Evolutionary conservation across 2,329 filamentous ascomycete genomes (phyloP), one percentile per base, ranked within the genome.

Genomic region (Diplodia seriata): DNA sequence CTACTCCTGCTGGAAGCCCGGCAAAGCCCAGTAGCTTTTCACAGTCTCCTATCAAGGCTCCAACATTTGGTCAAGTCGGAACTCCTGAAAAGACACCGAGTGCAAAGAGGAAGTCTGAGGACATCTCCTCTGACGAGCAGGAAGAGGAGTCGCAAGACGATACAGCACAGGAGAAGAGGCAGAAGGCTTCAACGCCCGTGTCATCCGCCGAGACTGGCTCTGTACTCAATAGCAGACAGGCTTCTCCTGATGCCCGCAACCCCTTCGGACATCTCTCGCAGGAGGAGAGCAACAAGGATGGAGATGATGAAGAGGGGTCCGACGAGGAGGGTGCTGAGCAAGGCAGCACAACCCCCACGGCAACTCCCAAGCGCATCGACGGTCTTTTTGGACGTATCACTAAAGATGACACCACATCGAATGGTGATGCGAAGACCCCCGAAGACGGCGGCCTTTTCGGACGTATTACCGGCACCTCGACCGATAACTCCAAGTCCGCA

Each of bases 331-430:
- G 54, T n/a, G 51, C 29, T 38, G 56, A 63, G 20, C 49, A 49
- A n/a, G 66, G 56, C 20, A 62, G 47, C 56, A 67, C 43, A 3
- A 67, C 66, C 11, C 66, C 66, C 15, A 67, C 47, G 49, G 43
- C 33, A 18, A 26, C 53, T 14, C 38, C 56, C 15, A 64, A 49
- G 29, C 50, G 38, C 12, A 40, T 11, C 3, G 57, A 31, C 38
- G 50, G 66, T 26, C 33, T 68, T 14, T 68, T 68, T 20, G 66
- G 57, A 14, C 66, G 66, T 38, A 64, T 68, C 31, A 56, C 66
- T 4, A 68, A 68, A 29, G 57, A 68, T 15, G 59, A 49, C 12
- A 63, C 29, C 38, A 2, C 33, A 23, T 53, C 50, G 2, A 18
- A 26, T 8, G n/a, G 36, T 14, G 61, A 43, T 11, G 33, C 62